Evolutionary conservation across 148 eudicot species (phyloP).

Genomic region (Tetragonia tetragonoides): DNA sequence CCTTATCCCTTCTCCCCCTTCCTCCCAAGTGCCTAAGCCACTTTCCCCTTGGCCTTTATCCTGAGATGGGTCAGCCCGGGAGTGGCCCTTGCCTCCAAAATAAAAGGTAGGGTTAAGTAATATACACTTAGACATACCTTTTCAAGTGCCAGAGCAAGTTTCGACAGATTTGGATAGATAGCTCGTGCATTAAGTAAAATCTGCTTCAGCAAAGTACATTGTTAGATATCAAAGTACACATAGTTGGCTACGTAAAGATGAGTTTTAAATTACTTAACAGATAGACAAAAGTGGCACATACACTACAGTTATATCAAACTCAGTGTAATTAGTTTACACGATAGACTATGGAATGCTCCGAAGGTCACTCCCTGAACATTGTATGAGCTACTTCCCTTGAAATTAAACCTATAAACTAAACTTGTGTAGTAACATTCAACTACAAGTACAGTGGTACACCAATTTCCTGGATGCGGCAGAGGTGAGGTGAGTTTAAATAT

Average conservation of each 20-base stretch:
- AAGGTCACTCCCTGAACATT: background rate
- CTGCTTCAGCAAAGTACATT: constrained; percentile 35
- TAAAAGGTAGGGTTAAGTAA: background rate
- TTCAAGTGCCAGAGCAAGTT: constrained; percentile 82
- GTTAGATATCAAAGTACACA: background rate
- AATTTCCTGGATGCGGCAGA: background rate
- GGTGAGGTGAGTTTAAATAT: background rate
- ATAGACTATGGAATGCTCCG: background rate
- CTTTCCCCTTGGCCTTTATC: too few relatives aligned
- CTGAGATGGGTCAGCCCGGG: too few relatives aligned
- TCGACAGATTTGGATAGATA: constrained; percentile 75
- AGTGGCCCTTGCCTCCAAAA: too few relatives aligned
- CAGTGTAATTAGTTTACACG: background rate
- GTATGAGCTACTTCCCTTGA: background rate
- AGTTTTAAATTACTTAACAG: background rate
- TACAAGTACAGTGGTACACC: background rate
- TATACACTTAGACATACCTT: constrained; percentile 45
- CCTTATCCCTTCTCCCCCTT: too few relatives aligned
- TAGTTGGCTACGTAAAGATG: background rate
- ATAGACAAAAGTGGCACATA: background rate
- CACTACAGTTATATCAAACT: background rate
- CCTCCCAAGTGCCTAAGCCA: too few relatives aligned
- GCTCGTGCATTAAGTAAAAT: constrained; percentile 58
- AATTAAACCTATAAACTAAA: background rate
- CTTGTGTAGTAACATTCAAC: background rate